These are phyloP conservation scores for Puccinia brachypodii DNA, from an alignment of 1,284 basidiomycete species.

Conservation along the genomic window DNA sequence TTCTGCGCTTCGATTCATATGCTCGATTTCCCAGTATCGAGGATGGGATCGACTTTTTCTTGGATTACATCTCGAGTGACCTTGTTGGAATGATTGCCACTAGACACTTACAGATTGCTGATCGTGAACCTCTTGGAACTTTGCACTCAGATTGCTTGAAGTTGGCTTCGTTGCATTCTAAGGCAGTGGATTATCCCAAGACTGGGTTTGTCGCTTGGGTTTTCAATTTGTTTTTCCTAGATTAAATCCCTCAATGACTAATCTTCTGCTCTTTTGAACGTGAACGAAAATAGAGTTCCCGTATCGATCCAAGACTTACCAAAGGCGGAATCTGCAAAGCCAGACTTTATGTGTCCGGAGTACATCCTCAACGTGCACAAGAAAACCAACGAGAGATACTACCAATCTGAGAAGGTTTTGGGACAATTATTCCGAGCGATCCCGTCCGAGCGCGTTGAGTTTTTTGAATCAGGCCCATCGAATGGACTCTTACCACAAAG, in stretches of 20 bases:
- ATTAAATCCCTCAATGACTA: neutral
- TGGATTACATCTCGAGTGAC: conserved; percentile 70
- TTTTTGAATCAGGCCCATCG: conserved; percentile 28
- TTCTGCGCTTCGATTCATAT: neutral
- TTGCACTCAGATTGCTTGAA: conserved; percentile 65
- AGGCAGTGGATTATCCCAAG: conserved; percentile 61
- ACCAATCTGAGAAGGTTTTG: conserved; percentile 24
- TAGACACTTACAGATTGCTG: conserved; percentile 70
- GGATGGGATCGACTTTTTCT: conserved; percentile 72
- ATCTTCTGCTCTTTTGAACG: neutral
- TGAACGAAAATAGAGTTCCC: conserved; percentile 10
- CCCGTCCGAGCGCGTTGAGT: conserved; percentile 24
- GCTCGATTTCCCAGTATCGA: conserved; percentile 58
- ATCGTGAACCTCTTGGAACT: conserved; percentile 63
- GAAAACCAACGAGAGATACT: conserved; percentile 4
- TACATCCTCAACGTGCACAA: neutral
- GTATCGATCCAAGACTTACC: conserved; percentile 28
- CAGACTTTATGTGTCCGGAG: conserved; percentile 45
- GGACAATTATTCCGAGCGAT: conserved; percentile 27
- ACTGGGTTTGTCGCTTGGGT: conserved; percentile 28
- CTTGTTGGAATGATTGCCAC: conserved; percentile 61
- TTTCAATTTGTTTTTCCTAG: neutral
- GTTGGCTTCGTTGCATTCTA: conserved; percentile 67
- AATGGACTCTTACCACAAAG: conserved; percentile 15
- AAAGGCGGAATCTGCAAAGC: conserved; percentile 5